Evolutionary conservation across 148 eudicot species (phyloP).

Genomic region (Silene conica): DNA sequence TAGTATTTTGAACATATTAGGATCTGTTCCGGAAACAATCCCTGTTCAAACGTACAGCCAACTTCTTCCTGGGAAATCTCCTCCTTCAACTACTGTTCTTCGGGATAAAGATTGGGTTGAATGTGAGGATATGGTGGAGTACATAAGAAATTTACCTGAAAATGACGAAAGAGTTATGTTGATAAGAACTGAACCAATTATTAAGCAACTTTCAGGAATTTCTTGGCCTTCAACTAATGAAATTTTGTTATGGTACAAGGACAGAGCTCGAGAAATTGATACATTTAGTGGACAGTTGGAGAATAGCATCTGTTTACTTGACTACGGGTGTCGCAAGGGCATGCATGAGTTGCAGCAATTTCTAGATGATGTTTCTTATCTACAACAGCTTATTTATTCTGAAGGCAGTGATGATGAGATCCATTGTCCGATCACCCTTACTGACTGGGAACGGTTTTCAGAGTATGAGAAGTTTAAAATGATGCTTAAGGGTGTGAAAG

Average conservation of each 20-base stretch:
- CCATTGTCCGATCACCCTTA: slow-evolving; percentile 51
- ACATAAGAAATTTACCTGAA: slow-evolving; percentile 37
- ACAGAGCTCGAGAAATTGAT: slow-evolving; percentile 88
- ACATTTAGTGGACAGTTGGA: slow-evolving; percentile 85
- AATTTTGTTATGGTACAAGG: slow-evolving; percentile 73
- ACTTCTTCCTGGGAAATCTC: slow-evolving; percentile 87
- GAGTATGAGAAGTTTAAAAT: slow-evolving; percentile 85
- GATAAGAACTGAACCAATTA: slow-evolving; percentile 69
- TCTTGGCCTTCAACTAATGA: slow-evolving; percentile 74
- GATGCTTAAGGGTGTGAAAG: slow-evolving; percentile 66
- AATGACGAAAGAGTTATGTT: slow-evolving; percentile 37
- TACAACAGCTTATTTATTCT: slow-evolving; percentile 79
- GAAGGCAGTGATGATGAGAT: slow-evolving; percentile 47
- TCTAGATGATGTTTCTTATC: slow-evolving; percentile 63
- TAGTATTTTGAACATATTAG: slow-evolving; percentile 68
- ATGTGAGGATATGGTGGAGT: slow-evolving; percentile 63
- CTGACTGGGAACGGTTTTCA: slow-evolving; percentile 71
- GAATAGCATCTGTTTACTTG: slow-evolving; percentile 67
- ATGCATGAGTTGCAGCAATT: slow-evolving; percentile 64
- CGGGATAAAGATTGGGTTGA: slow-evolving; percentile 97
- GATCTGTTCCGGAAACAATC: slow-evolving; percentile 90
- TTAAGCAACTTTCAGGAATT: slow-evolving; percentile 46
- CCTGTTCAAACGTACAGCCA: slow-evolving; percentile 87
- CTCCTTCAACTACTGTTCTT: slow-evolving; percentile 56
- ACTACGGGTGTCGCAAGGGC: slow-evolving; percentile 76